Evolutionary conservation across 768 basidiomycete species (phyloP).

Genomic region (Boletus tomentosulus): DNA sequence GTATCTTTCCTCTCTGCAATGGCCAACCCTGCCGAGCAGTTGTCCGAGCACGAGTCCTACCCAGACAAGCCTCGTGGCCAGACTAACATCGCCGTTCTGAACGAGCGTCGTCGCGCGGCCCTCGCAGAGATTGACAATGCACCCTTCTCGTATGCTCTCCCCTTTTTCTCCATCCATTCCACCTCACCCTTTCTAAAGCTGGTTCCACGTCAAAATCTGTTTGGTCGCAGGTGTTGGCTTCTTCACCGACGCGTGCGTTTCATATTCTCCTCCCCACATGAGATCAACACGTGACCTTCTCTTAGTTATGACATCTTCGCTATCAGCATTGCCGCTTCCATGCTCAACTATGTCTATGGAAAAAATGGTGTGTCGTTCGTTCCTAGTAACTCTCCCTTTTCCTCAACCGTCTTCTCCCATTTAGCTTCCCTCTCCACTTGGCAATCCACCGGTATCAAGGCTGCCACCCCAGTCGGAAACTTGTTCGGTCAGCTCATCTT

Average conservation of each 20-base stretch:
- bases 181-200: constrained; percentile 36
- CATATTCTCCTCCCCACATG: background rate
- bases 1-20: constrained; percentile 10
- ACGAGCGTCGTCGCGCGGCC: constrained; percentile 74
- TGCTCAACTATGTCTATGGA: constrained; percentile 83
- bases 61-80: constrained; percentile 17
- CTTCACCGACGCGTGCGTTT: constrained; percentile 76
- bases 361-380: constrained; percentile 7
- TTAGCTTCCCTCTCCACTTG: constrained; percentile 38
- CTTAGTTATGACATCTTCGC: constrained; percentile 76
- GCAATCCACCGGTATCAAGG: constrained; percentile 76
- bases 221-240: constrained; percentile 77
- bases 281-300: background rate
- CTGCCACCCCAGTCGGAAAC: constrained; percentile 72
- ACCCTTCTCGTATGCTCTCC: constrained; percentile 61
- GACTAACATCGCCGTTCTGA: constrained; percentile 41
- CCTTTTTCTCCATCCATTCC: background rate
- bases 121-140: constrained; percentile 87
- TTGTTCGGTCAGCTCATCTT: constrained; percentile 73
- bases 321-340: constrained; percentile 78
- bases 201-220: constrained; percentile 82
- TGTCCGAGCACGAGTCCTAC: constrained; percentile 30
- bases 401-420: background rate
- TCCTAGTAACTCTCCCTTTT: background rate
- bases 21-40: constrained; percentile 19